Evolutionary conservation across 2,329 filamentous ascomycete genomes (phyloP).

Genomic region (Sarocladiaceae sp.): DNA sequence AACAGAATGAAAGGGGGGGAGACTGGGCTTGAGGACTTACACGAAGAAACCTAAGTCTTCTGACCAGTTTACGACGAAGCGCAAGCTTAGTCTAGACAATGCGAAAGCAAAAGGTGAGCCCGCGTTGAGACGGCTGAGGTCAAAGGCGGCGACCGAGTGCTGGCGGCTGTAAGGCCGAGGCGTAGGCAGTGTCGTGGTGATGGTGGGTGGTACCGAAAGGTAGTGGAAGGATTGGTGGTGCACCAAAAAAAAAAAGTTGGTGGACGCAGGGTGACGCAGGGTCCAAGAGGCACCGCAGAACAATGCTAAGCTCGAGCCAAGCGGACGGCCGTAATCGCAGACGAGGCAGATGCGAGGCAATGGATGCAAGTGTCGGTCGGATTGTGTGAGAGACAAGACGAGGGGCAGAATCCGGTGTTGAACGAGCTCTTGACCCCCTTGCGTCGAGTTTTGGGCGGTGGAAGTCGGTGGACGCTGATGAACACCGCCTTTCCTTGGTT

Average conservation of each 20-base stretch:
- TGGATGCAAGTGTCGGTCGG: not conserved
- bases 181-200: not conserved
- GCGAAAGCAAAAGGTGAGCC: not conserved
- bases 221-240: not conserved
- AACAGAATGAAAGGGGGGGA: not conserved
- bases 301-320: conserved; percentile 9
- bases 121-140: not conserved
- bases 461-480: not conserved
- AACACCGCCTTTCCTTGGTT: conserved; percentile 7
- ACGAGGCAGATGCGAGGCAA: not conserved
- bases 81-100: not conserved
- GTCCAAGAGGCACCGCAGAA: conserved; percentile 7
- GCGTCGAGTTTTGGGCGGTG: conserved; percentile 3
- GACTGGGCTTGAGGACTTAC: not conserved
- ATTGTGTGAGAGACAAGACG: not conserved
- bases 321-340: not conserved
- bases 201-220: not conserved
- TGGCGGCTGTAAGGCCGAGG: not conserved
- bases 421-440: conserved; percentile 1
- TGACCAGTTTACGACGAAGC: not conserved
- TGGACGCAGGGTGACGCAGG: conserved; percentile 6
- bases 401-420: conserved; percentile 2
- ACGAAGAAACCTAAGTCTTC: not conserved
- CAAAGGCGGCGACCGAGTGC: not conserved
- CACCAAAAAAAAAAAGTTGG: conserved; percentile 6